Evolutionary conservation across 106 monocot species (phyloP).

Genomic region (Allium fistulosum): DNA sequence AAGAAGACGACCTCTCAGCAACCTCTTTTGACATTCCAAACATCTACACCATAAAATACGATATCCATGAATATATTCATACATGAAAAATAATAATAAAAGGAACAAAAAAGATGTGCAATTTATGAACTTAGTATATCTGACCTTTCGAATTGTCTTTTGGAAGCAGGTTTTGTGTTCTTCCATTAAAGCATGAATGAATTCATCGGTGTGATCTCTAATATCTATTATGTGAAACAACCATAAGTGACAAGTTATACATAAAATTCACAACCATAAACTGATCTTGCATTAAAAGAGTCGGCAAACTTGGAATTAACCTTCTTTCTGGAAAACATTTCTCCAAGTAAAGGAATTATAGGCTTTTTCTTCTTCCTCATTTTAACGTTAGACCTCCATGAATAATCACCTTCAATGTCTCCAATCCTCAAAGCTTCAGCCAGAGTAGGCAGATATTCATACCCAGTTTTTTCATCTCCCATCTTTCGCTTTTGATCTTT

Average conservation of each 20-base stretch:
- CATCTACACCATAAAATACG: background rate
- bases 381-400: conserved; percentile 17
- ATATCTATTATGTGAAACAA: too few species aligned
- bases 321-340: conserved; percentile 45
- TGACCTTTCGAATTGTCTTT: too few species aligned
- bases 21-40: background rate
- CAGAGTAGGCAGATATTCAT: conserved; percentile 45
- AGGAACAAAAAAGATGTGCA: too few species aligned
- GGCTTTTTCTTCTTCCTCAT: conserved; percentile 57
- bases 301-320: conserved; percentile 9
- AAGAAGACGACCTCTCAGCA: background rate
- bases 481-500: conserved; percentile 3
- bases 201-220: too few species aligned
- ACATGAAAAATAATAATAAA: too few species aligned
- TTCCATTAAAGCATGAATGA: too few species aligned
- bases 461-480: conserved; percentile 21
- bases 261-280: conserved; percentile 5
- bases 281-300: conserved; percentile 10
- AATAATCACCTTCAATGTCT: conserved; percentile 19
- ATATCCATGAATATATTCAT: too few species aligned
- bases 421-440: conserved; percentile 42
- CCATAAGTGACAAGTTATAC: too few species aligned
- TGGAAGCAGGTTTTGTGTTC: too few species aligned
- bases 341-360: conserved; percentile 72
- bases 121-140: too few species aligned